Conservation (phyloP, 192 early-diverging fungal species). For the Funneliformis mosseae region DNA sequence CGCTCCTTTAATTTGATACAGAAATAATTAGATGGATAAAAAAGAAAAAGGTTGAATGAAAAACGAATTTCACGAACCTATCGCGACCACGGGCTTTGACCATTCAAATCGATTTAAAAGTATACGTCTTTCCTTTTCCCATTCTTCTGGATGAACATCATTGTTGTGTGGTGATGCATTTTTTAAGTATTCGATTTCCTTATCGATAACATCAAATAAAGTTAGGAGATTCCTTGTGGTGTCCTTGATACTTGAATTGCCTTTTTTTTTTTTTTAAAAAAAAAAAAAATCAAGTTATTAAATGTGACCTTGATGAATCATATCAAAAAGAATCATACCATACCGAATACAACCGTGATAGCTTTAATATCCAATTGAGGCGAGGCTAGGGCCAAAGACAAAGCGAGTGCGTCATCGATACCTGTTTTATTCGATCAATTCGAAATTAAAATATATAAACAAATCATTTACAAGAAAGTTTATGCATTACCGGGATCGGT, state of each 20-base stretch:
- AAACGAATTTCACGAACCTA: background rate
- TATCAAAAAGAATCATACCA: background rate
- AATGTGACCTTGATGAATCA: no score
- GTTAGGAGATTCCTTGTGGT: background rate
- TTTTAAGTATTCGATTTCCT: background rate
- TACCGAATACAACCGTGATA: background rate
- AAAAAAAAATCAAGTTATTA: no score
- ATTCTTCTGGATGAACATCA: constrained; percentile 29
- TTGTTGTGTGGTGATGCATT: constrained; percentile 21
- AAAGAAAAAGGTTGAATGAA: background rate
- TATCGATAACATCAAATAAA: background rate
- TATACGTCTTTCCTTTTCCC: background rate
- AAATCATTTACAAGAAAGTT: no score
- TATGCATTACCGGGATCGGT: background rate
- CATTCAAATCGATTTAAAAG: background rate
- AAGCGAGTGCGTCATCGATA: background rate
- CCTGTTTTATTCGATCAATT: background rate
- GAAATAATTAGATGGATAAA: background rate
- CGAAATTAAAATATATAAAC: no score
- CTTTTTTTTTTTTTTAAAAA: background rate
- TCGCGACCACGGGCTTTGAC: background rate
- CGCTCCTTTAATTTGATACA: background rate
- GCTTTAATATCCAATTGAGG: background rate
- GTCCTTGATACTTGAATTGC: background rate
- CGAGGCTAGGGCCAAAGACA: background rate